Evolutionary conservation across 2,329 filamentous ascomycete genomes (phyloP).

Genomic region (Juglanconis juglandina): DNA sequence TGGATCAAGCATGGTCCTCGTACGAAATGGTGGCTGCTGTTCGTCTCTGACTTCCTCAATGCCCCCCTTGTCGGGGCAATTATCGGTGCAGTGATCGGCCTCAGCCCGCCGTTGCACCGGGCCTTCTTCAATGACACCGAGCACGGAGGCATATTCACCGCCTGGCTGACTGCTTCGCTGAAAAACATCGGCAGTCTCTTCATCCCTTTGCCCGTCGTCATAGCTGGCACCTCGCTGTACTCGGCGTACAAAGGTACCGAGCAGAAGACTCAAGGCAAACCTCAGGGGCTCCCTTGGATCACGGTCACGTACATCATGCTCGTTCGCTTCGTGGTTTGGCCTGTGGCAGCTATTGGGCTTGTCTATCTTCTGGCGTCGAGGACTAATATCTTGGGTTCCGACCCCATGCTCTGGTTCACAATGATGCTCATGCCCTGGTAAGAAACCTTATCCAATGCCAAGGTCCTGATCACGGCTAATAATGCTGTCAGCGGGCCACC

Average conservation of each 20-base stretch:
- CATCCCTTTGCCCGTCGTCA: slow-evolving; percentile 61
- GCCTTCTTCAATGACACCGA: slow-evolving; percentile 58
- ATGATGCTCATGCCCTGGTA: slow-evolving; percentile 43
- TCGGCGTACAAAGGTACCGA: slow-evolving; percentile 47
- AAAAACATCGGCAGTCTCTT: slow-evolving; percentile 63
- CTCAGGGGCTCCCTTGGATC: slow-evolving; percentile 42
- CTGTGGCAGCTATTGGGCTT: slow-evolving; percentile 48
- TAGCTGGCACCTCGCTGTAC: slow-evolving; percentile 64
- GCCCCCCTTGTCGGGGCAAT: slow-evolving; percentile 59
- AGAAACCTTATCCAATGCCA: neutral
- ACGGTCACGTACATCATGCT: slow-evolving; percentile 50
- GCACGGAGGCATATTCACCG: slow-evolving; percentile 61
- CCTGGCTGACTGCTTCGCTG: slow-evolving; percentile 61
- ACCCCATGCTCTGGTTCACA: slow-evolving; percentile 65
- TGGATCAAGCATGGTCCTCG: slow-evolving; percentile 29
- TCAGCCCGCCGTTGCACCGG: slow-evolving; percentile 55
- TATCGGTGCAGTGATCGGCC: slow-evolving; percentile 55
- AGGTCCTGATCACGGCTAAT: neutral
- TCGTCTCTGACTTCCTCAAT: slow-evolving; percentile 52
- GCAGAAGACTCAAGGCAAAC: slow-evolving; percentile 18
- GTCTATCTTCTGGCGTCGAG: slow-evolving; percentile 53
- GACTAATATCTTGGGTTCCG: slow-evolving; percentile 48
- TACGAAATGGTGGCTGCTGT: slow-evolving; percentile 32
- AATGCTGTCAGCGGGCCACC: slow-evolving; percentile 34
- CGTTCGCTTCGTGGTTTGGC: slow-evolving; percentile 61